Conservation (phyloP, 2,329 filamentous ascomycete species). For the Sporothrix schenckii region DNA sequence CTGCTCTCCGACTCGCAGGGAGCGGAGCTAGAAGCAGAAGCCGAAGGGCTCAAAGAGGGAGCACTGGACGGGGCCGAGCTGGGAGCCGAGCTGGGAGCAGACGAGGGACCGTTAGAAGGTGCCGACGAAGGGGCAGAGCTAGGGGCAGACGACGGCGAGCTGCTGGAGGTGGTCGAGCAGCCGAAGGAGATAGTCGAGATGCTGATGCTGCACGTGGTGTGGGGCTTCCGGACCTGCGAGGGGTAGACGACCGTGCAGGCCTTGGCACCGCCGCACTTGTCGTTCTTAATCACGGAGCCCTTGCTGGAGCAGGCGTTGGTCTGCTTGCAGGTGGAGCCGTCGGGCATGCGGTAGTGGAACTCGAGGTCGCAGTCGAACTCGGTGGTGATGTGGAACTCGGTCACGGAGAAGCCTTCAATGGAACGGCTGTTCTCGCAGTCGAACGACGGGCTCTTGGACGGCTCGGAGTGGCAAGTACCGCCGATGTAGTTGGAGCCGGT, state of each 20-base stretch:
- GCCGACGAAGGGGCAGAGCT: not conserved
- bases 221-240: constrained; percentile 59
- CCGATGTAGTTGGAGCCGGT: constrained; percentile 61
- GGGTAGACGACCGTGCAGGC: constrained; percentile 73
- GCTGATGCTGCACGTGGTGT: constrained; percentile 68
- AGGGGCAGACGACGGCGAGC: not conserved
- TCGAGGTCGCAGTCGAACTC: constrained; percentile 78
- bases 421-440: constrained; percentile 50
- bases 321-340: constrained; percentile 81
- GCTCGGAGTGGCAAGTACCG: constrained; percentile 54
- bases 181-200: constrained; percentile 77
- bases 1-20: not conserved
- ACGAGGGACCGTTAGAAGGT: not conserved
- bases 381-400: constrained; percentile 70
- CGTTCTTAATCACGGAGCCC: constrained; percentile 75
- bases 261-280: constrained; percentile 88
- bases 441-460: constrained; percentile 60
- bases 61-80: constrained; percentile 32
- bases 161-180: constrained; percentile 51
- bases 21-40: not conserved
- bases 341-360: constrained; percentile 85
- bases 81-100: constrained; percentile 32
- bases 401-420: constrained; percentile 71
- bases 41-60: not conserved
- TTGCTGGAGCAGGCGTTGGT: constrained; percentile 66